Evolutionary conservation across 768 basidiomycete species (phyloP).

Genomic region (Hebeloma cylindrosporum): DNA sequence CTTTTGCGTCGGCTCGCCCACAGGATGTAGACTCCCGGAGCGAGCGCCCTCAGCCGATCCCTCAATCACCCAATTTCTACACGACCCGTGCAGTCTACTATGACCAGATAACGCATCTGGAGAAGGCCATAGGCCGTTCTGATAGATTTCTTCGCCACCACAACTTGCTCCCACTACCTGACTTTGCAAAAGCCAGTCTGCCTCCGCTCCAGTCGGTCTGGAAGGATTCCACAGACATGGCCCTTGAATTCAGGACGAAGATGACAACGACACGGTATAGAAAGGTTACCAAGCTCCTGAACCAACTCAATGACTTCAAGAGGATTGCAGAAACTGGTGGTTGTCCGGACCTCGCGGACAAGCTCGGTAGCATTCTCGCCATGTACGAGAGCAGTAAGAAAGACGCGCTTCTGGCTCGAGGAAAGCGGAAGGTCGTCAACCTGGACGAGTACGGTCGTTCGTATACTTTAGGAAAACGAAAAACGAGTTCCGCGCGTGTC

Average conservation of each 20-base stretch:
- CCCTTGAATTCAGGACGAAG: slow-evolving; percentile 50
- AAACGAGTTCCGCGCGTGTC: slow-evolving; percentile 86
- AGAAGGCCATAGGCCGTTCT: slow-evolving; percentile 58
- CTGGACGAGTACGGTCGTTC: slow-evolving; percentile 80
- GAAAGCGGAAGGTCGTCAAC: slow-evolving; percentile 54
- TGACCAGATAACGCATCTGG: slow-evolving; percentile 67
- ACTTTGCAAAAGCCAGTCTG: slow-evolving; percentile 59
- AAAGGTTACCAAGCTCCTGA: slow-evolving; percentile 57
- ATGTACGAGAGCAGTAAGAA: slow-evolving; percentile 69
- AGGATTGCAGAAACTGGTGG: slow-evolving; percentile 61
- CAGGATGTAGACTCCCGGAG: slow-evolving; percentile 12
- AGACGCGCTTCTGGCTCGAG: slow-evolving; percentile 44
- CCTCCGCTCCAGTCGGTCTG: slow-evolving; percentile 64
- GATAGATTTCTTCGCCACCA: slow-evolving; percentile 59
- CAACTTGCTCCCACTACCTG: slow-evolving; percentile 79
- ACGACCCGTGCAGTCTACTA: slow-evolving; percentile 75
- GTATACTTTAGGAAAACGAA: slow-evolving; percentile 85
- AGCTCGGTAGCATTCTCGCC: slow-evolving; percentile 51
- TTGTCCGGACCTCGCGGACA: slow-evolving; percentile 51
- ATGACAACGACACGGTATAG: slow-evolving; percentile 75
- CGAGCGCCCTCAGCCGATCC: slow-evolving; percentile 31
- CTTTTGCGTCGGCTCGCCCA: slow-evolving; percentile 15
- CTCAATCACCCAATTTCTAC: slow-evolving; percentile 79
- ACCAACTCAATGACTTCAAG: slow-evolving; percentile 63
- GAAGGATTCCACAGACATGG: slow-evolving; percentile 65